These are phyloP conservation scores for Rhytidiadelphus loreus DNA, from an alignment of 225 moss, liverwort and hornwort genomes.

Conservation along the genomic window DNA sequence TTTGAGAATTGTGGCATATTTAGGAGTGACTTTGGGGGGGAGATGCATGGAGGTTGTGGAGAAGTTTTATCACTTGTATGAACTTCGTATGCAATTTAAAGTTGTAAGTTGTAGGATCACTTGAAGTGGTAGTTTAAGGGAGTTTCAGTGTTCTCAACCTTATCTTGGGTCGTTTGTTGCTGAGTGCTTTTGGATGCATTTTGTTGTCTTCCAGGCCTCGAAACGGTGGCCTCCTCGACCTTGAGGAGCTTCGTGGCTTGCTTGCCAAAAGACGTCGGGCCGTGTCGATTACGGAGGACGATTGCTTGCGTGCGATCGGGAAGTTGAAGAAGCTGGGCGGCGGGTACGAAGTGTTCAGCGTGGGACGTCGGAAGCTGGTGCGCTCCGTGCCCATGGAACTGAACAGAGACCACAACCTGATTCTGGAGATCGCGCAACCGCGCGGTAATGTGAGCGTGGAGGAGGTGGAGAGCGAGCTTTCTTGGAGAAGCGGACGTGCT, in stretches of 20 bases:
- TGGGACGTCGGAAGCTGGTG: conserved; percentile 69
- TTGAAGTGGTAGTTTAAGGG: background rate
- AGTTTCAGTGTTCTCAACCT: background rate
- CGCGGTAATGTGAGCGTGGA: conserved; percentile 61
- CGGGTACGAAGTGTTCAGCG: conserved; percentile 73
- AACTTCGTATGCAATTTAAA: background rate
- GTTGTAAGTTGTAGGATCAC: no score
- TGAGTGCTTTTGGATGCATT: background rate
- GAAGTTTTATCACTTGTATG: no score
- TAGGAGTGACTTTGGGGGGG: background rate
- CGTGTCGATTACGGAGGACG: conserved; percentile 70
- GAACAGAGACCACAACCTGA: conserved; percentile 82
- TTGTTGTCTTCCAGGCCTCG: conserved; percentile 21
- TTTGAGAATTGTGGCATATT: background rate
- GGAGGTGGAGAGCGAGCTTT: conserved; percentile 45
- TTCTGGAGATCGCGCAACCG: conserved; percentile 68
- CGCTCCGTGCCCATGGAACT: conserved; percentile 88
- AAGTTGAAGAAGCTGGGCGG: conserved; percentile 81
- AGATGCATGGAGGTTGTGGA: background rate
- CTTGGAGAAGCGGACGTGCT: conserved; percentile 63
- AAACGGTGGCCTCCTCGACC: conserved; percentile 89
- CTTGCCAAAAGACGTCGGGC: conserved; percentile 57
- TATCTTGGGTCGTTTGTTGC: background rate
- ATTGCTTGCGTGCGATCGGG: conserved; percentile 74
- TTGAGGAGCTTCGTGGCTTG: conserved; percentile 56